Conservation (phyloP, 208 protist species). For the Trypanosomatidae sp. region DNA sequence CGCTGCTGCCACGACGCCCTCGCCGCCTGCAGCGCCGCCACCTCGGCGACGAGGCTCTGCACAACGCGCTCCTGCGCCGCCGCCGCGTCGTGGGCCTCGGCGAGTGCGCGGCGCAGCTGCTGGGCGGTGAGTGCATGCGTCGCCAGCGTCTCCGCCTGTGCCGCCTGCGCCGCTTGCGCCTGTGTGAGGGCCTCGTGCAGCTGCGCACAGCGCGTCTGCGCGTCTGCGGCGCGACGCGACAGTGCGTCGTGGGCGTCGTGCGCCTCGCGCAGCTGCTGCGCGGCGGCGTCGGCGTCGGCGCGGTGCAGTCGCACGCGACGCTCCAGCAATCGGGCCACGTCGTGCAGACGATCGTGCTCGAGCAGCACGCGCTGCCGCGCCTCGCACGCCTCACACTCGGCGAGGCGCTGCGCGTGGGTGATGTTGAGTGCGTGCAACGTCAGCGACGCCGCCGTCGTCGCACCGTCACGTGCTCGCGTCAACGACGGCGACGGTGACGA, state of each 20-base stretch:
- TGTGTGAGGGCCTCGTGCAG: too few species aligned
- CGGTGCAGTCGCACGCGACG: slow-evolving; percentile 7
- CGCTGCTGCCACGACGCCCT: too few species aligned
- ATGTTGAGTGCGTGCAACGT: slow-evolving; percentile 2
- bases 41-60: slow-evolving; percentile 15
- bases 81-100: slow-evolving; percentile 38
- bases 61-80: slow-evolving; percentile 23
- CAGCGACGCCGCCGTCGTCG: neutral
- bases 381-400: slow-evolving; percentile 17
- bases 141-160: too few species aligned
- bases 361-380: slow-evolving; percentile 10
- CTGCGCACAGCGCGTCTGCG: too few species aligned
- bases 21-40: slow-evolving; percentile 18
- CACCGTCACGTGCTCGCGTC: neutral
- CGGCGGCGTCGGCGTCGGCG: neutral
- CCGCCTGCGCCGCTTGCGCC: too few species aligned
- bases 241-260: slow-evolving; percentile 3
- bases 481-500: neutral
- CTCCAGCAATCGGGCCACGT: slow-evolving; percentile 4
- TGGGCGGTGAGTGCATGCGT: too few species aligned
- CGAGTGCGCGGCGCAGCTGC: slow-evolving; percentile 32
- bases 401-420: slow-evolving; percentile 14
- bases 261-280: slow-evolving; percentile 8
- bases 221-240: too few species aligned
- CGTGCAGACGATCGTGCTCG: slow-evolving; percentile 10